phyloP scores from a whole-genome alignment of 768 basidiomycete species.

The Leccinum variicolor region DNA sequence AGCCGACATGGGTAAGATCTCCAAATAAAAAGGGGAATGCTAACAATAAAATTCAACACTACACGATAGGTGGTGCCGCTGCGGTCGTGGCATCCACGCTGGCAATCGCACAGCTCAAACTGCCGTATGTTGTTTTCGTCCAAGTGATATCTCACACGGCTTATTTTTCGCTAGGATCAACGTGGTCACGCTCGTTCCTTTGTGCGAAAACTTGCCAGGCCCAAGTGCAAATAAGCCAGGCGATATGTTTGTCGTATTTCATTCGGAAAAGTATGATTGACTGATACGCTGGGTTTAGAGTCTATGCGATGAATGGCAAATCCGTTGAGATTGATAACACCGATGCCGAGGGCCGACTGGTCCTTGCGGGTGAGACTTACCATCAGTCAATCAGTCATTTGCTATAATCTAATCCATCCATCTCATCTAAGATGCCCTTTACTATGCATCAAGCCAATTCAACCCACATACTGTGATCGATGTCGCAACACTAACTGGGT shows the following conservation, averaged over 20 bases:
- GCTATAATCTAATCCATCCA: background rate
- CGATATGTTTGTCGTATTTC: constrained; percentile 56
- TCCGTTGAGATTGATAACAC: constrained; percentile 86
- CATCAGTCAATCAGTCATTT: background rate
- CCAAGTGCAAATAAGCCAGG: constrained; percentile 69
- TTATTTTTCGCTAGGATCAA: constrained; percentile 52
- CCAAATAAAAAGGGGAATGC: too few relatives aligned
- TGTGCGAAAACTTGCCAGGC: constrained; percentile 87
- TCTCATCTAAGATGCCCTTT: constrained; percentile 61
- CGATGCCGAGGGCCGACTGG: constrained; percentile 77
- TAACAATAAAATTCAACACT: background rate
- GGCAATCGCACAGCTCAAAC: constrained; percentile 74
- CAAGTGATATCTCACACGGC: background rate
- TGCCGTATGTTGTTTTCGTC: constrained; percentile 56
- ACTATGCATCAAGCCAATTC: constrained; percentile 73
- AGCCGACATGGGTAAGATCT: constrained; percentile 72
- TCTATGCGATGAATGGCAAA: constrained; percentile 89
- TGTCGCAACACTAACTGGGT: constrained; percentile 86
- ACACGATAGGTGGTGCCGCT: constrained; percentile 64
- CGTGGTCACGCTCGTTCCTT: constrained; percentile 65
- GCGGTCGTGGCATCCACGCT: constrained; percentile 68
- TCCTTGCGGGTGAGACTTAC: constrained; percentile 57
- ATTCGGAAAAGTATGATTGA: background rate
- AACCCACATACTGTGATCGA: constrained; percentile 83
- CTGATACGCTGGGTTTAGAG: constrained; percentile 33